A percentile compares a stretch with the other conserved stretches of the same genome.
phyloP scores from a whole-genome alignment of 2,329 filamentous ascomycete genomes.

The Botrytis galanthina region DNA sequence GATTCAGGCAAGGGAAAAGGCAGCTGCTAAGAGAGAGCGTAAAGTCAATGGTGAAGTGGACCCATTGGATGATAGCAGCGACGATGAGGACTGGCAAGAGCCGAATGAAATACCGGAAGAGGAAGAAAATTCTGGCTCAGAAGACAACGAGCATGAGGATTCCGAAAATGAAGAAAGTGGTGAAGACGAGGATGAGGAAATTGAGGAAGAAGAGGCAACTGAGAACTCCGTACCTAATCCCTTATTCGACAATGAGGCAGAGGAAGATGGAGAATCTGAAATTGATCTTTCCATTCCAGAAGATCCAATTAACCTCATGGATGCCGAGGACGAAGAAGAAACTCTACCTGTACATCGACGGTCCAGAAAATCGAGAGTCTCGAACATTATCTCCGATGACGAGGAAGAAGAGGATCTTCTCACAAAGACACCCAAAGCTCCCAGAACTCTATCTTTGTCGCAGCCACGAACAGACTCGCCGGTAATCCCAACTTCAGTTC shows the following conservation, averaged over 20 bases:
- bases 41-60: constrained; percentile 46
- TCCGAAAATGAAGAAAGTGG: constrained; percentile 39
- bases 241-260: constrained; percentile 38
- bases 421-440: constrained; percentile 26
- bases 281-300: constrained; percentile 37
- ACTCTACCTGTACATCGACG: constrained; percentile 25
- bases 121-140: constrained; percentile 42
- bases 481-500: constrained; percentile 56
- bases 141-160: constrained; percentile 42
- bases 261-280: constrained; percentile 41
- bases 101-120: constrained; percentile 43
- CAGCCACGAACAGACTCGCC: constrained; percentile 46
- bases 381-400: constrained; percentile 42
- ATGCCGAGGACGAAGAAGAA: constrained; percentile 36
- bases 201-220: constrained; percentile 49
- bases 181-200: constrained; percentile 25
- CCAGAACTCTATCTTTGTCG: constrained; percentile 35
- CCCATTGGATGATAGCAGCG: constrained; percentile 51
- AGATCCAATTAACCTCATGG: constrained; percentile 31
- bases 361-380: constrained; percentile 29
- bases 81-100: constrained; percentile 55
- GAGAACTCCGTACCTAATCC: constrained; percentile 34
- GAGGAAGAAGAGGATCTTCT: constrained; percentile 43
- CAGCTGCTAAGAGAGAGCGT: constrained; percentile 63
- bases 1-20: constrained; percentile 74